Conservation (phyloP, 257 asterid genomes). For the Lycium ferocissimum region DNA sequence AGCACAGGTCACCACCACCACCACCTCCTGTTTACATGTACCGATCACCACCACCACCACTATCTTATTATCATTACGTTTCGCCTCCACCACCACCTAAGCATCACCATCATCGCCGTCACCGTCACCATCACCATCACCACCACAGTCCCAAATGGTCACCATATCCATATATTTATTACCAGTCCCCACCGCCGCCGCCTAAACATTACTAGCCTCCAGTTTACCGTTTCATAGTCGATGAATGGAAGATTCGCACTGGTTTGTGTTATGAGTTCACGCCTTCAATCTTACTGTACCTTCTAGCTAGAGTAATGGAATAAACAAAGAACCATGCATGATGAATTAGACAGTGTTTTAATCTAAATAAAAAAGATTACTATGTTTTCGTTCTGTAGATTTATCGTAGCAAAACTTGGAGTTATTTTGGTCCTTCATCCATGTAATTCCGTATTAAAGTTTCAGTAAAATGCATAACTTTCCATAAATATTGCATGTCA, state of each 20-base stretch:
- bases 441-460: no score
- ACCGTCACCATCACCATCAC: neutral
- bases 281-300: neutral
- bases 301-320: neutral
- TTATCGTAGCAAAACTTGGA: neutral
- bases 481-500: no score
- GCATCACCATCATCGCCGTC: neutral
- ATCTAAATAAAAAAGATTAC: neutral
- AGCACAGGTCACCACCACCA: neutral
- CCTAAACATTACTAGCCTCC: conserved; percentile 1
- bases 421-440: neutral
- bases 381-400: neutral
- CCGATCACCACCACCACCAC: neutral
- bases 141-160: neutral
- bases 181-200: neutral
- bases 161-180: neutral
- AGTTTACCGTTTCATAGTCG: no score
- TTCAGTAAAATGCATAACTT: no score
- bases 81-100: neutral
- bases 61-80: neutral
- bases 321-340: neutral
- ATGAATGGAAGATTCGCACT: no score
- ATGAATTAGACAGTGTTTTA: neutral
- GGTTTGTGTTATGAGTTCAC: neutral
- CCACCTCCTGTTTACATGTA: neutral